Evolutionary conservation across 139 green algal species (phyloP), one percentile per base, ranked within the genome.

Genomic region (Chlamydomonas sp.): DNA sequence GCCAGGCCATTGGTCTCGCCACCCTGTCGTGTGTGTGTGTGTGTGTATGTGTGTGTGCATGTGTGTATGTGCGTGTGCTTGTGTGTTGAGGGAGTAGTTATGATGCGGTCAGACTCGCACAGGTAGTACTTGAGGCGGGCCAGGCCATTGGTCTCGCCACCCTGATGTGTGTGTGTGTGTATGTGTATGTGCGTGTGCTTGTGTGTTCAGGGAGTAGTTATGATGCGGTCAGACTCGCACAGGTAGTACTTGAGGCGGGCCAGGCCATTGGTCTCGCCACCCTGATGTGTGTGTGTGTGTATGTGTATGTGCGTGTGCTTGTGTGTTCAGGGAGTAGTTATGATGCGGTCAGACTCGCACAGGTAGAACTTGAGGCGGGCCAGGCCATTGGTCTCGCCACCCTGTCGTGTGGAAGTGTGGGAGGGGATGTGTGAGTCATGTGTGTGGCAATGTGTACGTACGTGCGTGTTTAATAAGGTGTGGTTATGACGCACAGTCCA

Each of bases 81-180:
- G 71, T 48, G 67, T 94, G 79, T 3, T 65, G 58, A 38, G 58
- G 26, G n/a, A 31, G 16, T 13, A 26, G 58, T 54, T 54, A 20
- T 54, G 16, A 90, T 37, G 1, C 71, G 48, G 69, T 93, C 80
- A 3, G 71, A 83, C 49, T 91, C 91, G 87, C 90, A 98, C 13
- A 98, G 77, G 74, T 98, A 98, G 78, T 97, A 85, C 64, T 91
- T 78, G 1, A 98, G 81, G 2, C 92, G 79, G n/a, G 79, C 78
- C 59, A 97, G 79, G 0, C 91, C 94, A 1, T 71, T 84, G 0
- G 78, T 82, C 79, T 98, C 93, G 6, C 93, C 93, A 34, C 93
- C 93, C 73, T 82, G 69, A 20, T 54, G 20, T 54, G 43, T 54
- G 43, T 54, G 13, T 13, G 43, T 26, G 43, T 26, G 43, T 54